These are phyloP conservation scores for Blumeria graminis DNA, from an alignment of 2,329 filamentous ascomycete species.

Conservation along the genomic window DNA sequence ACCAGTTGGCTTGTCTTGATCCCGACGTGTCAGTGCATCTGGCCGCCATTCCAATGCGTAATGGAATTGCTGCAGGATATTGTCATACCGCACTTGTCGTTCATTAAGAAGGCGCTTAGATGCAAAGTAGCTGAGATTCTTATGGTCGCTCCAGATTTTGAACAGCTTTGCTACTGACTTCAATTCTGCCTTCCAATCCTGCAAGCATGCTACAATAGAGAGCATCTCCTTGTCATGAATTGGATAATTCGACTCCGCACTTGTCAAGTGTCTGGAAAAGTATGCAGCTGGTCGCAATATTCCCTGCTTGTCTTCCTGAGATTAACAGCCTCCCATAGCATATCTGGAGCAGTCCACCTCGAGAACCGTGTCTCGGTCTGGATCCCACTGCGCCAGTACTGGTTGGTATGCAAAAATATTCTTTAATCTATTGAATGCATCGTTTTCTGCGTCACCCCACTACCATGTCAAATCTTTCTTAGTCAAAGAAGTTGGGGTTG, in stretches of 20 bases:
- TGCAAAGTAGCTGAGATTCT: not conserved
- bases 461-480: not conserved
- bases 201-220: not conserved
- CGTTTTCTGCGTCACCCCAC: not conserved
- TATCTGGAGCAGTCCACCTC: not conserved
- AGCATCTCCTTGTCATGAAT: conserved; percentile 1
- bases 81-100: not conserved
- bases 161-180: not conserved
- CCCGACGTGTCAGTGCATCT: not conserved
- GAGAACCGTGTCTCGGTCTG: not conserved
- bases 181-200: not conserved
- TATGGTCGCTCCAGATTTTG: not conserved
- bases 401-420: not conserved
- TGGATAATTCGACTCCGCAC: not conserved
- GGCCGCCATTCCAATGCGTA: not conserved
- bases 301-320: not conserved
- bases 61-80: not conserved
- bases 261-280: not conserved
- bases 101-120: not conserved
- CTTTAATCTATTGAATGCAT: not conserved
- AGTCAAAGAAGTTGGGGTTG: not conserved
- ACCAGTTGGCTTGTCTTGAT: not conserved
- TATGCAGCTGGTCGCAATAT: not conserved
- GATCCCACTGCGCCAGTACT: not conserved
- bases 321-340: not conserved